These are phyloP conservation scores for Puccinia horiana DNA, from an alignment of 1,284 basidiomycete species.

Conservation along the genomic window DNA sequence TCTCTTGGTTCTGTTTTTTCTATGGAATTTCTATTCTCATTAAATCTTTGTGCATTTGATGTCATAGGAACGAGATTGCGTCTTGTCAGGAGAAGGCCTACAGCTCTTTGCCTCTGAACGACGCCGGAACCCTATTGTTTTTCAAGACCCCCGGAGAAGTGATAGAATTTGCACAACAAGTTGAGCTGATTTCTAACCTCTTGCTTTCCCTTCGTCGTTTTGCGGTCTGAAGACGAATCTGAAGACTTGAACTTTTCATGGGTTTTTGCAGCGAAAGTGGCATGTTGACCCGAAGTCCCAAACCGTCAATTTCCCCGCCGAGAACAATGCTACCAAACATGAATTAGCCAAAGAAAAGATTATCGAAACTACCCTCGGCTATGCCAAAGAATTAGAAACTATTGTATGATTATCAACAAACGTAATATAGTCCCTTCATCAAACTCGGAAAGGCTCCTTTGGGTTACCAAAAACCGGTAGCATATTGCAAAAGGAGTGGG, in stretches of 20 bases:
- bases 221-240: background rate
- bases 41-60: background rate
- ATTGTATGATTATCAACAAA: conserved; percentile 66
- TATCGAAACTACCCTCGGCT: conserved; percentile 71
- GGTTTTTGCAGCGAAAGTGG: conserved; percentile 67
- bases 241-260: background rate
- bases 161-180: conserved; percentile 72
- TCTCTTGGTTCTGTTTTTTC: background rate
- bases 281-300: conserved; percentile 68
- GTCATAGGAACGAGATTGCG: conserved; percentile 79
- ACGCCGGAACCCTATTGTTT: conserved; percentile 83
- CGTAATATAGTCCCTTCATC: background rate
- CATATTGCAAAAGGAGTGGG: too few species aligned
- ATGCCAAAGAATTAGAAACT: conserved; percentile 81
- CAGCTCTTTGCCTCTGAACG: conserved; percentile 78
- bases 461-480: background rate
- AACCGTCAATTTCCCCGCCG: conserved; percentile 68
- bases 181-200: conserved; percentile 50
- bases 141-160: conserved; percentile 77
- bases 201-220: background rate
- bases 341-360: conserved; percentile 80
- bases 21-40: background rate
- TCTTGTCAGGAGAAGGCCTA: conserved; percentile 89
- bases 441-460: background rate
- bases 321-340: conserved; percentile 71